Conservation (phyloP, 192 early-diverging fungal genomes). For the Coemansia sp. region DNA sequence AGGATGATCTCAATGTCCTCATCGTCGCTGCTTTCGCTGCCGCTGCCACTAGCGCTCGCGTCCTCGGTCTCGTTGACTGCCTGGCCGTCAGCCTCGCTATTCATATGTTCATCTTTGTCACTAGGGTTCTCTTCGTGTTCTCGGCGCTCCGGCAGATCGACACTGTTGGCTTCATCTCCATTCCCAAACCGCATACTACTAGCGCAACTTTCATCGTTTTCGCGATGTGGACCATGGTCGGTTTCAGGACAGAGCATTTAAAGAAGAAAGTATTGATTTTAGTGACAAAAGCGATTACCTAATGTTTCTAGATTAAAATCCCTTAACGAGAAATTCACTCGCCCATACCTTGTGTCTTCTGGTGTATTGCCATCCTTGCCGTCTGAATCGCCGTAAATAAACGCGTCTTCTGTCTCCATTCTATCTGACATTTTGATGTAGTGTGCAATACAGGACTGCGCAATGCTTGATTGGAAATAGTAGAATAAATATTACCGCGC, state of each 20-base stretch:
- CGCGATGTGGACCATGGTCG: not conserved
- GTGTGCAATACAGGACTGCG: not conserved
- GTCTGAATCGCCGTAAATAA: slow-evolving; percentile 46
- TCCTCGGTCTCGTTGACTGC: slow-evolving; percentile 1
- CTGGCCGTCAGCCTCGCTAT: not conserved
- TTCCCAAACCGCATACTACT: not conserved
- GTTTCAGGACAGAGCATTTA: not conserved
- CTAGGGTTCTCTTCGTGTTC: not conserved
- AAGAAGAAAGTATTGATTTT: not conserved
- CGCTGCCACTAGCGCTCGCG: slow-evolving; percentile 3
- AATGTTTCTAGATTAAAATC: not conserved
- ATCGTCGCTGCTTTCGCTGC: slow-evolving; percentile 19
- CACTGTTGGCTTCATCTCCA: not conserved
- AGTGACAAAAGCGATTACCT: not conserved
- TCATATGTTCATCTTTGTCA: not conserved
- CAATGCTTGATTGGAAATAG: not conserved
- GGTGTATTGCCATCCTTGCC: slow-evolving; percentile 1
- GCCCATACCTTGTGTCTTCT: not conserved
- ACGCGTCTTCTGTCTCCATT: slow-evolving; percentile 48
- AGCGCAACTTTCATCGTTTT: not conserved
- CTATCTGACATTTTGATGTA: slow-evolving; percentile 17
- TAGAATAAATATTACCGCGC: not conserved
- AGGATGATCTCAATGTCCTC: slow-evolving; percentile 51
- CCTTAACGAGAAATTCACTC: not conserved
- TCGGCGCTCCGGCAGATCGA: not conserved